These are phyloP conservation scores for Collybia nuda DNA, from an alignment of 768 basidiomycete genomes.

Conservation along the genomic window DNA sequence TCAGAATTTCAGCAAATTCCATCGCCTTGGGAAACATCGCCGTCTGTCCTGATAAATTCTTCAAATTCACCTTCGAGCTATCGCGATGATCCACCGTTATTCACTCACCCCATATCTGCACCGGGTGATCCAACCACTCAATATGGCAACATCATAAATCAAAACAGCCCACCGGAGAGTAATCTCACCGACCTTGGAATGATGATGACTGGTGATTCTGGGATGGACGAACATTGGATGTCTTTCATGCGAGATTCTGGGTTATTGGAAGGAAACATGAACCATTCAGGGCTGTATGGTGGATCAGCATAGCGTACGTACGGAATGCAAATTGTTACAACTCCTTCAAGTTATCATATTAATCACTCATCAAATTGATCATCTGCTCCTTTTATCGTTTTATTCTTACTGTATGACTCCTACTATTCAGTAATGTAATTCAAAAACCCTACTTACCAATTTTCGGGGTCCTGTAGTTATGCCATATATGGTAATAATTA, in stretches of 20 bases:
- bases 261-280: conserved; percentile 39
- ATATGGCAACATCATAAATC: conserved; percentile 8
- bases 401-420: no score
- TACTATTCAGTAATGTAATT: no score
- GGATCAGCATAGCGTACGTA: no score
- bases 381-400: no score
- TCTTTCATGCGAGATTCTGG: conserved; percentile 65
- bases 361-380: no score
- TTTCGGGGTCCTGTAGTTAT: no score
- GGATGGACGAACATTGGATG: conserved; percentile 67
- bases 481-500: background rate
- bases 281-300: background rate
- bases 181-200: conserved; percentile 41
- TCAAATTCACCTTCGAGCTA: background rate
- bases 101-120: conserved; percentile 1
- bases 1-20: conserved; percentile 2
- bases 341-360: no score
- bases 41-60: background rate
- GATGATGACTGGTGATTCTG: conserved; percentile 57
- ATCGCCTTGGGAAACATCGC: conserved; percentile 8
- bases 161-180: conserved; percentile 28
- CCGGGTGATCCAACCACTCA: conserved; percentile 1
- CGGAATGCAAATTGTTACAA: no score
- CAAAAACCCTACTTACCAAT: no score
- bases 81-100: background rate